phyloP scores from a whole-genome alignment of 352 stramenopile genomes.

The Pythium folliculosum region DNA sequence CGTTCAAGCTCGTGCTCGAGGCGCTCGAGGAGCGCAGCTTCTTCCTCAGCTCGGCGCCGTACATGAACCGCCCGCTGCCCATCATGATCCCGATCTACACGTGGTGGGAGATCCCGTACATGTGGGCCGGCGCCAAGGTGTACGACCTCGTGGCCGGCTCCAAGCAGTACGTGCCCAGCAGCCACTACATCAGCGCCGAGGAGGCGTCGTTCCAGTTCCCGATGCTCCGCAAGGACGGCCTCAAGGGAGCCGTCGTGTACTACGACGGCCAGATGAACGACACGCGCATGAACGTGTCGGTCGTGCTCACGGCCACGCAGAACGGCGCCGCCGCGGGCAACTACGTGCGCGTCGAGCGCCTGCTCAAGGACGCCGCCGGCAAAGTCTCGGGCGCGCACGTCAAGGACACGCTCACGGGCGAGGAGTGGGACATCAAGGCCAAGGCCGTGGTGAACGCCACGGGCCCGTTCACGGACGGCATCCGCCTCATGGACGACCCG shows the following conservation, averaged over 20 bases:
- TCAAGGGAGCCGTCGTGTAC: slow-evolving; percentile 92
- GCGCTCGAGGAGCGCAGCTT: slow-evolving; percentile 92
- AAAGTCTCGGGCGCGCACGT: slow-evolving; percentile 89
- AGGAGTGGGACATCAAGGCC: slow-evolving; percentile 90
- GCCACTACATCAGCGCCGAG: slow-evolving; percentile 89
- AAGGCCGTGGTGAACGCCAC: slow-evolving; percentile 94
- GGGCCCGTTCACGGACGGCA: slow-evolving; percentile 91
- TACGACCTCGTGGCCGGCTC: slow-evolving; percentile 92
- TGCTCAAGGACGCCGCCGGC: slow-evolving; percentile 88
- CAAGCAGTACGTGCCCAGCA: slow-evolving; percentile 88
- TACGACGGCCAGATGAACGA: slow-evolving; percentile 95
- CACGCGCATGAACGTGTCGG: slow-evolving; percentile 93
- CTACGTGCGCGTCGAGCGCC: slow-evolving; percentile 86
- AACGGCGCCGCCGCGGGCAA: slow-evolving; percentile 91
- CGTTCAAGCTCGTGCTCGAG: slow-evolving; percentile 92
- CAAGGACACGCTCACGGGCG: slow-evolving; percentile 85
- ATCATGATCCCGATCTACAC: slow-evolving; percentile 97
- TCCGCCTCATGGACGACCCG: slow-evolving; percentile 93
- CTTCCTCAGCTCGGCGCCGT: slow-evolving; percentile 92
- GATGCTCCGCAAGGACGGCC: slow-evolving; percentile 90
- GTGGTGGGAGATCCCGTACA: slow-evolving; percentile 95
- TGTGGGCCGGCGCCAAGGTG: slow-evolving; percentile 91
- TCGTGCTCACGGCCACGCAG: slow-evolving; percentile 94
- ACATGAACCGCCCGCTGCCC: slow-evolving; percentile 93
- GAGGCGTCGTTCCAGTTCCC: slow-evolving; percentile 94